Base-by-base conservation (phyloP, 2,329 filamentous ascomycete genomes). In the Talaromyces sp. region DNA sequence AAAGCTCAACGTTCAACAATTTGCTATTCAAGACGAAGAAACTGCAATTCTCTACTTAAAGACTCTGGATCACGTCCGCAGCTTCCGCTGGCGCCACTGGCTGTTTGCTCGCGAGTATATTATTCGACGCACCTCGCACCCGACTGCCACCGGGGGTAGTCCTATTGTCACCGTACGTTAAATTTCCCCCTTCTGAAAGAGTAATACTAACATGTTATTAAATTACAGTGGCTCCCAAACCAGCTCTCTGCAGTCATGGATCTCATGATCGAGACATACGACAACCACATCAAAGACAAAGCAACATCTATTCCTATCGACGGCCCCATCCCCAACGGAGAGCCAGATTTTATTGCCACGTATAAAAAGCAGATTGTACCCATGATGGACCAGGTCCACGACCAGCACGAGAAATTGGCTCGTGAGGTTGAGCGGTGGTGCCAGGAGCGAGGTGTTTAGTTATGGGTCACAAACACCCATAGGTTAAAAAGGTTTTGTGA, bases 81-180 rank as follows among this genome's bases (percentile, higher is more conserved):
- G 77, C 64, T 81, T 81, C 71, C 74, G 78, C 55, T 81, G 78
- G 78, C 72, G 78, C 1, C 78, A 81, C 63, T 81, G 78, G 78
- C 64, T 80, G 41, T 81, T 81, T 57, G 77, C 77, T 1, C 69
- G 78, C 31, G 78, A 81, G 67, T 81, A 81, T 60, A 81, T 80
- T 53, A 78, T 81, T 64, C 73, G 75, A 27, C 68, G 77, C 2
- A 78, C 77, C 0, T 69, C 72, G 3, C 75, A 81, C 63, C 78
- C 78, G 3, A 80, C 78, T 61, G 78, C 78, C 29, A 81, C 78
- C 0, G 78, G 78, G 41, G 78, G 78, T 10, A 80, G 77, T 64
- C 78, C 78, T 0, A 80, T 81, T 59, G 76, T 81, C 19, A 79
- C 77, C 24, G 76, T 78, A 69, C 61, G 74, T 69, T 29, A 43